phyloP scores from a whole-genome alignment of 164 flowering plant species.

The Sextonia rubra region DNA sequence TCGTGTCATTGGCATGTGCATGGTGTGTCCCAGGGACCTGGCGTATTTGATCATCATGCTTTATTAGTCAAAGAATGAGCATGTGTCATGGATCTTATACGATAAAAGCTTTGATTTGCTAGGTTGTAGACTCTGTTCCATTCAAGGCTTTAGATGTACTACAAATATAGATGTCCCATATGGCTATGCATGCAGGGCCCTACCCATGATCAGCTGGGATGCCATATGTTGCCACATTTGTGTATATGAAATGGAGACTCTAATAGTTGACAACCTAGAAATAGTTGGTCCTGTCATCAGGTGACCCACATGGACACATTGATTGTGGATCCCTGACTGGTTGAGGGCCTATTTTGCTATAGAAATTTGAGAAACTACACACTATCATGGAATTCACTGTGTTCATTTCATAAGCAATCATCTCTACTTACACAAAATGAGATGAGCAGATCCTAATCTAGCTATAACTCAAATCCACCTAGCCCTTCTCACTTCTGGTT shows the following conservation, averaged over 20 bases:
- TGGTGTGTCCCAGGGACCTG: too few species aligned
- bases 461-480: too few species aligned
- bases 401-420: too few species aligned
- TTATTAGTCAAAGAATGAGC: slow-evolving; percentile 3
- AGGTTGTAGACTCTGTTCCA: too few species aligned
- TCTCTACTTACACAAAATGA: too few species aligned
- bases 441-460: too few species aligned
- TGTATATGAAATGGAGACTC: not conserved
- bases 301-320: not conserved
- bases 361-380: too few species aligned
- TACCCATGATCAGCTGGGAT: not conserved
- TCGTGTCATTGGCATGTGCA: too few species aligned
- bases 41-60: not conserved
- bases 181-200: not conserved
- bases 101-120: not conserved
- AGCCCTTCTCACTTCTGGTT: too few species aligned
- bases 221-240: not conserved
- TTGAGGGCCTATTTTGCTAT: too few species aligned
- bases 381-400: too few species aligned
- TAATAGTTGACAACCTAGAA: not conserved
- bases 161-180: not conserved
- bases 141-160: not conserved
- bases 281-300: not conserved
- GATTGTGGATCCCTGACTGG: not conserved
- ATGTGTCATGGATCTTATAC: slow-evolving; percentile 23